Conservation (phyloP, 208 protist genomes). For the Giardia duodenalis region DNA sequence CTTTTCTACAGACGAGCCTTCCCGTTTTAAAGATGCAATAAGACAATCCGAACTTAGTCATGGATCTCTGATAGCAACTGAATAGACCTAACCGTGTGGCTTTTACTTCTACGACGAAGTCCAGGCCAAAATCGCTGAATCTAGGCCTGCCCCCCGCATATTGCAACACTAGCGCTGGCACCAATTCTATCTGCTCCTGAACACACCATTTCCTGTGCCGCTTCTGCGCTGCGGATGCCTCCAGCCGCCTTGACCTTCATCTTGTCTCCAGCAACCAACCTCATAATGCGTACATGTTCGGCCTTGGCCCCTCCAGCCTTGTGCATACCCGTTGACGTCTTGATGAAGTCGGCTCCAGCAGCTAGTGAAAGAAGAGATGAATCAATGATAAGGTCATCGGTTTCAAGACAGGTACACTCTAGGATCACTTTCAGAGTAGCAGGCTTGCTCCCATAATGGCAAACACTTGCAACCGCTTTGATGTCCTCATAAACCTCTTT, state of each 20-base stretch:
- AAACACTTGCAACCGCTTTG: conserved; percentile 50
- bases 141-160: neutral
- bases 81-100: too few relatives aligned
- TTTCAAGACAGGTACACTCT: conserved; percentile 64
- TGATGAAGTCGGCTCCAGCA: conserved; percentile 68
- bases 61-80: too few relatives aligned
- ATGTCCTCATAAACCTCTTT: conserved; percentile 64
- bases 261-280: conserved; percentile 59
- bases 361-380: conserved; percentile 59
- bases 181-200: conserved; percentile 66
- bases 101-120: too few relatives aligned
- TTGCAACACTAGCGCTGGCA: conserved; percentile 46
- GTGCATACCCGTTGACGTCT: conserved; percentile 77
- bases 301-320: conserved; percentile 60
- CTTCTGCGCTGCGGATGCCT: conserved; percentile 59
- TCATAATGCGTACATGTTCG: conserved; percentile 67
- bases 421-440: conserved; percentile 62
- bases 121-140: too few relatives aligned
- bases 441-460: neutral
- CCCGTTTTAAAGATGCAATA: too few relatives aligned
- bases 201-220: conserved; percentile 60
- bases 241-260: conserved; percentile 66
- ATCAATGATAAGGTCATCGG: conserved; percentile 67
- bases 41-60: too few relatives aligned
- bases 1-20: too few relatives aligned